Base-by-base conservation (phyloP, 2,329 filamentous ascomycete species). In the Pyrenophora graminea region DNA sequence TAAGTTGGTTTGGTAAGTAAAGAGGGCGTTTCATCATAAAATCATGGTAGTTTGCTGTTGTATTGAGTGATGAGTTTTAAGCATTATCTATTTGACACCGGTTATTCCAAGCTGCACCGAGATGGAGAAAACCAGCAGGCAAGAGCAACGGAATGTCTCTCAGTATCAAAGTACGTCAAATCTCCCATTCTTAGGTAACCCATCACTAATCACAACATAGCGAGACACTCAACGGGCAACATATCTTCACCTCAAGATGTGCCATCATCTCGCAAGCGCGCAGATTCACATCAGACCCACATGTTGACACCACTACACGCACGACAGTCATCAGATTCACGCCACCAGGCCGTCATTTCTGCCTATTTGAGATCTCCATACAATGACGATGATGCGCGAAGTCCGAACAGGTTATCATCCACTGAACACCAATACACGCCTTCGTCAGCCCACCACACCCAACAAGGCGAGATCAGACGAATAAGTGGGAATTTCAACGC, bases 401-500 rank as follows among this genome's bases (percentile, higher is more conserved):
- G 34, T 12, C 45, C 37, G 15, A 51, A 49, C 41, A 51, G 53
- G 32, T 46, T 51, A 31, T 51, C 48, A 30, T 56, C 52, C 32
- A 41, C 51, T 15, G 55, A 53, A 19, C 31, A 45, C 15, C 43
- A 50, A 36, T 36, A 48, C 33, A 40, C 44, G 27, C 42, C 49
- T 12, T 40, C 47, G 40, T 40, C 39, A 34, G 39, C 44, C 13
- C 55, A 46, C 18, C 45, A 53, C 19, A 36, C 37, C 4, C 41
- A 44, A 21, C 56, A 40, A n/a, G 33, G 45, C 36, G 59, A 63
- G 37, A 44, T 63, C 7, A 51, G 45, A 21, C 46, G 58, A 37
- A 41, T 67, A 40, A 66, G 63, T 43, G 64, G 59, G 12, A 62
- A 61, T 9, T 68, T 68, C 50, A 67, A 68, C 32, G 57, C 63